phyloP scores from a whole-genome alignment of 2,329 filamentous ascomycete genomes.

The Metarhizium humberi region DNA sequence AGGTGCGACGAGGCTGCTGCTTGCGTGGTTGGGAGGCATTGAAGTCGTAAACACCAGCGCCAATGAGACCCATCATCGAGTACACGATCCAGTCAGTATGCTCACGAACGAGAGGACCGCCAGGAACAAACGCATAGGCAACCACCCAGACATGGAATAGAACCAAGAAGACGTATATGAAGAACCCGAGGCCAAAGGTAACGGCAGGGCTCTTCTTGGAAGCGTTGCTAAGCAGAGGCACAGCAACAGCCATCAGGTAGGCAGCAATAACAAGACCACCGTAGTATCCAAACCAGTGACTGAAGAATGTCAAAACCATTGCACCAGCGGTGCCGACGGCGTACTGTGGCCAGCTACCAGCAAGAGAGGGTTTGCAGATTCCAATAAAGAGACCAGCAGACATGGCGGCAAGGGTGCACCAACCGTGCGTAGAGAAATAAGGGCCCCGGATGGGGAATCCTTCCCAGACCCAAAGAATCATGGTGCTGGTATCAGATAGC shows the following conservation, averaged over 20 bases:
- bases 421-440: constrained; percentile 80
- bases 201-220: constrained; percentile 66
- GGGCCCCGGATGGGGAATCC: constrained; percentile 88
- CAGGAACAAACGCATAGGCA: constrained; percentile 94
- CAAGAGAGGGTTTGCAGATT: constrained; percentile 60
- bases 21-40: constrained; percentile 38
- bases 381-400: constrained; percentile 68
- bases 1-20: constrained; percentile 18
- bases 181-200: constrained; percentile 81
- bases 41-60: constrained; percentile 72
- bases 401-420: constrained; percentile 81
- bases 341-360: constrained; percentile 71
- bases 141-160: constrained; percentile 99
- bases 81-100: constrained; percentile 95
- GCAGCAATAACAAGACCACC: constrained; percentile 66
- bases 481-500: constrained; percentile 93
- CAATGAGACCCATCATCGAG: constrained; percentile 74
- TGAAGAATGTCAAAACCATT: constrained; percentile 63
- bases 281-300: constrained; percentile 83
- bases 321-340: constrained; percentile 72
- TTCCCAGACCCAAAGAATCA: constrained; percentile 98
- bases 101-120: constrained; percentile 84
- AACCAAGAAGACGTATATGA: constrained; percentile 87
- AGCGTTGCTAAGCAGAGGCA: constrained; percentile 66
- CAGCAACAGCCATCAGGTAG: constrained; percentile 74